Base-by-base conservation (phyloP, 2,329 filamentous ascomycete species). In the Aspergillus ochraceus region DNA sequence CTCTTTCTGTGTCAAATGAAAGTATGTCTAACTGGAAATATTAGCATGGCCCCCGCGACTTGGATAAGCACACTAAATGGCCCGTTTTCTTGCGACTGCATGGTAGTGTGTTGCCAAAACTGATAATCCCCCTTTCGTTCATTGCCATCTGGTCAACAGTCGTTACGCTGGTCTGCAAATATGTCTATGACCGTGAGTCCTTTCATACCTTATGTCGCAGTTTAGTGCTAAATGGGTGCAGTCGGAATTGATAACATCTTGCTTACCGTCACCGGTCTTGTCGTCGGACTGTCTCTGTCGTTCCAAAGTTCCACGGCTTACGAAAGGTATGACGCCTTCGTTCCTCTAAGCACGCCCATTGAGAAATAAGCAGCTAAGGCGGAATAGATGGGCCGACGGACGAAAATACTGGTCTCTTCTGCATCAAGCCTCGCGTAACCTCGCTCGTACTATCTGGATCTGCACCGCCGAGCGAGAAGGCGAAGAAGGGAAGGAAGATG, bases 251-350 rank as follows among this genome's bases (percentile, higher is more conserved):
- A 84, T 70, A 86, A 82, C n/a, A 82, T 91, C 32, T 80, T 92
- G 20, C 81, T 93, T 55, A 92, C 90, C 1, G 86, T 93, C 55
- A 84, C 90, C 49, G 90, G 90, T 88, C 92, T 93, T 78, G 88
- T 93, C 61, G 89, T 93, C 72, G 88, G 88, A 84, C 78, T 93
- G 60, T 84, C 88, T n/a, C 82, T 93, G 36, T 91, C 89, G 1
- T 92, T 93, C 78, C 86, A 90, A 60, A 90, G 84, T 63, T 88
- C 88, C 2, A 91, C 89, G 6, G 90, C 90, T 11, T 93, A 93
- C 66, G 90, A 93, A 75, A 85, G 89, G 67, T 81, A 75, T 32
- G 50, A 1, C 14, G 19, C 9, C 17, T 19, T 2, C 4, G 9
- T 11, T 22, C 9, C 6, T 10, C 30, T 30, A 11, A 9, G 4